Base-by-base conservation (phyloP, 2,329 filamentous ascomycete species). In the Exophiala viscosa region DNA sequence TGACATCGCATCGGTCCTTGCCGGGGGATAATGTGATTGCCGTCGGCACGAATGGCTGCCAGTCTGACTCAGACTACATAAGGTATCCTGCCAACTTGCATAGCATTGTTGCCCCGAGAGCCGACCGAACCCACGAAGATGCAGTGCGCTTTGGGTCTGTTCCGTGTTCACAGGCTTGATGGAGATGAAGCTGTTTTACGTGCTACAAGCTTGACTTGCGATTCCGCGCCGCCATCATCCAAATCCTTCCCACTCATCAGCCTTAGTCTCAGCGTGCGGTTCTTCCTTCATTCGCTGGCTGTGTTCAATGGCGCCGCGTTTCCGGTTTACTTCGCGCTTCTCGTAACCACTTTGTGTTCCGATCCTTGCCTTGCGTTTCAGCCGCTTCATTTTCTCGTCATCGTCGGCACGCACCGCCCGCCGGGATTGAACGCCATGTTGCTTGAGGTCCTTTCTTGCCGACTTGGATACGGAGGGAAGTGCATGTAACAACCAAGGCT, bases 401-500 rank as follows among this genome's bases (percentile, higher is more conserved):
- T 65, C 64, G 41, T 69, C 66, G 2, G 65, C 65, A 8, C 65
- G 72, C 10, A 68, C 63, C 31, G 70, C 69, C 55, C 82, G 71
- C 39, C 90, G 78, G 2, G 83, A 85, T 69, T 91, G 87, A 8
- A 96, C 87, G 5, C 93, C 93, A 60, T 84, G 78, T 66, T 83
- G 83, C 76, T 89, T 95, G 60, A 99, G 70, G 66, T 83, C 83
- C 76, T 92, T 86, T 75, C 87, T 88, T 57, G 91, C 87, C 45
- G 86, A 83, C 77, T 96, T 97, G 63, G 77, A 85, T 15, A 93
- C 83, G 58, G 86, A 86, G 0, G 93, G 93, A 58, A 99, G 76
- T 2, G 89, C 86, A 67, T 96, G 88, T 4, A 97, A 76, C 46
- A 99, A 75, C 91, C 92, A 97, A 68, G 87, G 85, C 65, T 90